Conservation (phyloP, 2,329 filamentous ascomycete genomes). For the Nemania serpens region DNA sequence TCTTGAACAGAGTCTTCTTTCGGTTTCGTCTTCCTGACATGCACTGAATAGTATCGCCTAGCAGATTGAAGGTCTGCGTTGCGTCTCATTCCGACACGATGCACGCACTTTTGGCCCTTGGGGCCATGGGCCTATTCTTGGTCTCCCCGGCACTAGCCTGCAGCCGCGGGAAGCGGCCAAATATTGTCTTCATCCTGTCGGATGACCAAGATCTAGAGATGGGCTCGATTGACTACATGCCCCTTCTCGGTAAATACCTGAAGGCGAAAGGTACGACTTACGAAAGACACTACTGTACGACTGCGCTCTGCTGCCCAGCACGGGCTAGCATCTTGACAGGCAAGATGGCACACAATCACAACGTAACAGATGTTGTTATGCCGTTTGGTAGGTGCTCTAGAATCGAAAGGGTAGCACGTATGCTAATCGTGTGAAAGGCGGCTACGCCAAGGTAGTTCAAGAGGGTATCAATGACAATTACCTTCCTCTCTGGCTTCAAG, state of each 20-base stretch:
- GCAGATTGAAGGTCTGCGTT: neutral
- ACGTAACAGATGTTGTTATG: conserved; percentile 62
- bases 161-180: conserved; percentile 44
- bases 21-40: neutral
- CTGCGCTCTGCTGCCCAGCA: conserved; percentile 69
- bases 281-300: conserved; percentile 67
- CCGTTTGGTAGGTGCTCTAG: conserved; percentile 59
- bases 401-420: neutral
- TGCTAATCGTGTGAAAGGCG: conserved; percentile 43
- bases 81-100: neutral
- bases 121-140: neutral
- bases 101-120: neutral
- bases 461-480: conserved; percentile 70
- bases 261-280: conserved; percentile 63
- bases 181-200: conserved; percentile 69
- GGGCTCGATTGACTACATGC: conserved; percentile 65
- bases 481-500: conserved; percentile 70
- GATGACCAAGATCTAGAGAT: conserved; percentile 70
- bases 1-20: neutral
- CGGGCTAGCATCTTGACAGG: conserved; percentile 69
- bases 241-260: conserved; percentile 59
- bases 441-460: conserved; percentile 68
- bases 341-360: conserved; percentile 70
- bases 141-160: neutral
- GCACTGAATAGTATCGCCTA: neutral